Conservation (phyloP, 2,329 filamentous ascomycete genomes). For the Didymella lethalis region DNA sequence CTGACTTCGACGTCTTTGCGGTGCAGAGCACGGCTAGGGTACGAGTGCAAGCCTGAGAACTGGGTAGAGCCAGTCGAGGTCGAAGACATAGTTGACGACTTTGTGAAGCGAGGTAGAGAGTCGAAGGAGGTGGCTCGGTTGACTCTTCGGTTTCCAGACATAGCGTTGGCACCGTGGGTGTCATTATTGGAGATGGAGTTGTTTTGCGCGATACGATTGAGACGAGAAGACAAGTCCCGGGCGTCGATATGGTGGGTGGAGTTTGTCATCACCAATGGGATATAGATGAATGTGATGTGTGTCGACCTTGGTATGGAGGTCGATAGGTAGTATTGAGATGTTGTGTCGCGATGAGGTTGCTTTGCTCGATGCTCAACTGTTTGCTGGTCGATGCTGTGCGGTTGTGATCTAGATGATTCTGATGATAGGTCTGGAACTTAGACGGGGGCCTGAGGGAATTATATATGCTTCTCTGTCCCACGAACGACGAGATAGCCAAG, state of each 20-base stretch:
- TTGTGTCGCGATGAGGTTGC: background rate
- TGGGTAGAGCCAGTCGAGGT: conserved; percentile 25
- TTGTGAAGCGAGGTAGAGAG: conserved; percentile 36
- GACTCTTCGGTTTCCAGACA: conserved; percentile 29
- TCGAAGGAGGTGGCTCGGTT: conserved; percentile 42
- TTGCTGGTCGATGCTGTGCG: background rate
- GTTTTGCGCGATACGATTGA: conserved; percentile 27
- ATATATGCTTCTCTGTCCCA: conserved; percentile 14
- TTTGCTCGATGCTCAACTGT: background rate
- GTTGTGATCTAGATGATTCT: conserved; percentile 1
- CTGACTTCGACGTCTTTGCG: conserved; percentile 32
- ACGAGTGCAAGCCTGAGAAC: conserved; percentile 26
- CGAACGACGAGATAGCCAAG: conserved; percentile 6
- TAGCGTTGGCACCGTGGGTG: conserved; percentile 25
- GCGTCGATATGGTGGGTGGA: conserved; percentile 36
- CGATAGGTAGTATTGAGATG: conserved; percentile 13
- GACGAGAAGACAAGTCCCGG: conserved; percentile 37
- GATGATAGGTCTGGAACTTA: conserved; percentile 9
- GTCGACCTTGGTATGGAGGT: conserved; percentile 6
- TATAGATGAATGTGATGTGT: conserved; percentile 1
- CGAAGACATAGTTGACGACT: conserved; percentile 40
- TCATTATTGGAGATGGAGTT: conserved; percentile 16
- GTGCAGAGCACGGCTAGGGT: conserved; percentile 26
- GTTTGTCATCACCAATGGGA: conserved; percentile 43
- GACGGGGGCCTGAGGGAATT: conserved; percentile 2